Base-by-base conservation (phyloP, 441 rosid species). In the Pelargonium myrrhifolium region DNA sequence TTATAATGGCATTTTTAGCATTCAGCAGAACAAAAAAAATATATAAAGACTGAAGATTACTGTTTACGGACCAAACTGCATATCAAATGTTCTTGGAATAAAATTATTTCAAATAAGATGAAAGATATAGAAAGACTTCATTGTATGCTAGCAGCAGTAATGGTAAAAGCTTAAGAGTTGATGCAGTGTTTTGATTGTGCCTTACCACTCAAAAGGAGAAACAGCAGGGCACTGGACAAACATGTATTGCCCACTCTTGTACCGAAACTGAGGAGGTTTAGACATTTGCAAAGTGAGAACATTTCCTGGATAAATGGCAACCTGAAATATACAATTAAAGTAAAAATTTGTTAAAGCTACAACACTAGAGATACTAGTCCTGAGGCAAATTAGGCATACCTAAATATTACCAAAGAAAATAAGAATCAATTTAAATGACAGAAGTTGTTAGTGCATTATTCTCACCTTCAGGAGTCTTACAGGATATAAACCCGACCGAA, bases 241-340 rank as follows among this genome's bases (percentile, higher is more conserved):
- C 89, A 94, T 91, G 89, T 87, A 94, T 22, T 94, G 99, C 49
- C 99, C 99, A 61, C 99, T 91, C 73, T 86, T 91, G 79, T 94
- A 87, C 78, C 84, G 86, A 75, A 94, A 94, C 18, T 92, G 96
- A 9, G 82, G 85, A 49, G 99, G 99, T 78, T 87, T 93, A 18
- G 96, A 89, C 97, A 91, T 84, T 81, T 89, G 89, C 69, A 94
- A 79, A 49, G 97, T 74, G 74, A 91, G 71, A 0, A 94, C 99
- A 66, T 93, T 86, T 47, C 97, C 99, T 0, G 96, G 93, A 62
- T 94, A 91, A 2, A 94, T 84, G 26, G 97, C 92, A 67, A 89
- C 97, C 96, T 92, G 75, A 65, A 39, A 11, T 60, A 43, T 22
- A 31, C 0, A 26, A 21, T 55, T 9, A 15, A 45, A 31, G 35